Evolutionary conservation across 2,329 filamentous ascomycete genomes (phyloP).

Genomic region (Fusarium nodosum): DNA sequence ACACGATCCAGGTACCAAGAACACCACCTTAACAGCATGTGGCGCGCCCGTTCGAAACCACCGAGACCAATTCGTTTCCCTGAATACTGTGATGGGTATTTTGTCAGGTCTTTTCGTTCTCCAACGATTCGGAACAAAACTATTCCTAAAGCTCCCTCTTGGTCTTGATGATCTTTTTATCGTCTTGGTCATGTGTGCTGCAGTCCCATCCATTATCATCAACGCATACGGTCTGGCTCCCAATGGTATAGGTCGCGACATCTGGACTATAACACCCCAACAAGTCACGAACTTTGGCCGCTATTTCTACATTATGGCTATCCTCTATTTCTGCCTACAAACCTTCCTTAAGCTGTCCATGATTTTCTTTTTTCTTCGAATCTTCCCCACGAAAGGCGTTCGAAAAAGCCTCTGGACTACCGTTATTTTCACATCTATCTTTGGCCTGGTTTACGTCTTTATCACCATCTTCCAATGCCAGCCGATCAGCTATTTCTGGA

Average conservation of each 20-base stretch:
- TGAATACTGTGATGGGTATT: slow-evolving; percentile 50
- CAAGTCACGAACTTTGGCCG: slow-evolving; percentile 60
- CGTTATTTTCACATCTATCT: slow-evolving; percentile 56
- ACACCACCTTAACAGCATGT: slow-evolving; percentile 50
- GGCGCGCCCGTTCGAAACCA: slow-evolving; percentile 50
- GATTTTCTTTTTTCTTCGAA: slow-evolving; percentile 67
- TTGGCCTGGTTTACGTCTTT: slow-evolving; percentile 59
- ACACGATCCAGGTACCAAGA: slow-evolving; percentile 44
- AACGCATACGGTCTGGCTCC: slow-evolving; percentile 50
- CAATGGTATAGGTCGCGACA: slow-evolving; percentile 64
- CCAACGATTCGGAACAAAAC: slow-evolving; percentile 57
- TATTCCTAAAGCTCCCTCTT: slow-evolving; percentile 54
- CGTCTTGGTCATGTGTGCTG: slow-evolving; percentile 46
- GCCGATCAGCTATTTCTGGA: slow-evolving; percentile 67
- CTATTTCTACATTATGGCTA: slow-evolving; percentile 60
- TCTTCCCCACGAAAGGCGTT: slow-evolving; percentile 62
- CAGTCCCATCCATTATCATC: slow-evolving; percentile 52
- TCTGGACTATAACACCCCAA: slow-evolving; percentile 62
- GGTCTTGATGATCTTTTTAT: slow-evolving; percentile 58
- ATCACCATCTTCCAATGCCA: slow-evolving; percentile 64
- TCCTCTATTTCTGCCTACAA: slow-evolving; percentile 62
- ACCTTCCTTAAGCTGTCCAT: slow-evolving; percentile 65
- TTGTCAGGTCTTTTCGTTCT: slow-evolving; percentile 57
- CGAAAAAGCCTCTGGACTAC: slow-evolving; percentile 60
- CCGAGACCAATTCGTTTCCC: slow-evolving; percentile 35